A percentile compares a stretch with the other conserved stretches of the same genome.
phyloP scores from a whole-genome alignment of 352 stramenopile genomes.

The Phytophthora brassicae region DNA sequence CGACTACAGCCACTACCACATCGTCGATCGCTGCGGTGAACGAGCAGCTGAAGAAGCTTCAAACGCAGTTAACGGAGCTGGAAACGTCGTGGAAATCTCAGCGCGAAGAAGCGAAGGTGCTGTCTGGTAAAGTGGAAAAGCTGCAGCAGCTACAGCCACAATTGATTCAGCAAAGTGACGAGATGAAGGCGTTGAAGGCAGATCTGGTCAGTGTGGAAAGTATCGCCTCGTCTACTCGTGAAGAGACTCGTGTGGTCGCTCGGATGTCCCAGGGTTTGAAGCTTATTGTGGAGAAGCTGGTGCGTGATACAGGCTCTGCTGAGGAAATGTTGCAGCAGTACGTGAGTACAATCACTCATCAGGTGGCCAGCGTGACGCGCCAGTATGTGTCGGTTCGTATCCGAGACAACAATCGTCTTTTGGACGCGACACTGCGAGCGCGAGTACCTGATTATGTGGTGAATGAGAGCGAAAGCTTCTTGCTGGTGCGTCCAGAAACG shows the following conservation, averaged over 20 bases:
- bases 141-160: slow-evolving; percentile 33
- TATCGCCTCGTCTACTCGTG: slow-evolving; percentile 37
- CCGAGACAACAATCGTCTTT: slow-evolving; percentile 78
- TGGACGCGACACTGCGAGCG: slow-evolving; percentile 73
- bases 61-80: slow-evolving; percentile 20
- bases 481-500: slow-evolving; percentile 61
- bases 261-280: slow-evolving; percentile 65
- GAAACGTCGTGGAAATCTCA: slow-evolving; percentile 22
- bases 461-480: slow-evolving; percentile 69
- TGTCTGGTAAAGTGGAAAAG: slow-evolving; percentile 23
- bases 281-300: slow-evolving; percentile 74
- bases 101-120: slow-evolving; percentile 6
- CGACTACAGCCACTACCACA: slow-evolving; percentile 2
- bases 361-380: slow-evolving; percentile 79
- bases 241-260: slow-evolving; percentile 47
- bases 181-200: slow-evolving; percentile 46
- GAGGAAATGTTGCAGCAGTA: slow-evolving; percentile 81
- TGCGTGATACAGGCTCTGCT: slow-evolving; percentile 68
- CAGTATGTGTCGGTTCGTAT: slow-evolving; percentile 82
- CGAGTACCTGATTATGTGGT: slow-evolving; percentile 65
- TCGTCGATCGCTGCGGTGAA: slow-evolving; percentile 25
- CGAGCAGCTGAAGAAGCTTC: slow-evolving; percentile 22
- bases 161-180: slow-evolving; percentile 35
- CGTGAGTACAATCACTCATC: slow-evolving; percentile 83
- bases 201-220: slow-evolving; percentile 46